Evolutionary conservation across 2,329 filamentous ascomycete genomes (phyloP).

Genomic region (Cordyceps cateniannulata): DNA sequence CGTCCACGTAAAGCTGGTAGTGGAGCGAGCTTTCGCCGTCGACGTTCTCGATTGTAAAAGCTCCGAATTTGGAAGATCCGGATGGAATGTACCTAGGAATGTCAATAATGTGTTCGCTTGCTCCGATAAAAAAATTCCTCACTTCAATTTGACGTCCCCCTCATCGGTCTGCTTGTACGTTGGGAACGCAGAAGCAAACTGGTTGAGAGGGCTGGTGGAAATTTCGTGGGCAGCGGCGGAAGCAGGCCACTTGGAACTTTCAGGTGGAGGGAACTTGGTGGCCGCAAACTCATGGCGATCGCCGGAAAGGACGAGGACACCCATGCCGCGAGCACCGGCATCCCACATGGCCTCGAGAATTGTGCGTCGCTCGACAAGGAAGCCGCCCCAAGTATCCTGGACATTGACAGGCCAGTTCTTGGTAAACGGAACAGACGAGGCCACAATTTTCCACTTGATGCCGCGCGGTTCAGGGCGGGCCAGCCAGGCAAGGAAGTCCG

Average conservation of each 20-base stretch:
- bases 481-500: slow-evolving; percentile 74
- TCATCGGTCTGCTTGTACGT: slow-evolving; percentile 78
- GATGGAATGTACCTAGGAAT: slow-evolving; percentile 62
- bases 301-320: slow-evolving; percentile 79
- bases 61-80: slow-evolving; percentile 83
- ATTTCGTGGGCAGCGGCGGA: slow-evolving; percentile 77
- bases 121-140: slow-evolving; percentile 31
- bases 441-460: slow-evolving; percentile 88
- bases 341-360: slow-evolving; percentile 93
- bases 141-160: slow-evolving; percentile 81
- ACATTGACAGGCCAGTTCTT: slow-evolving; percentile 93
- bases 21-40: slow-evolving; percentile 62
- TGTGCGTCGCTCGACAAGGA: slow-evolving; percentile 68
- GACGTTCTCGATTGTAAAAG: slow-evolving; percentile 62
- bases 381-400: slow-evolving; percentile 91
- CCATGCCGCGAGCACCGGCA: slow-evolving; percentile 64
- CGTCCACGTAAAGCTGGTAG: slow-evolving; percentile 79
- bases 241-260: slow-evolving; percentile 54
- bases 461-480: slow-evolving; percentile 63
- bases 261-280: slow-evolving; percentile 65
- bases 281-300: slow-evolving; percentile 97
- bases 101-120: neutral
- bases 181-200: slow-evolving; percentile 83
- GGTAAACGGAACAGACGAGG: slow-evolving; percentile 88
- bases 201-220: slow-evolving; percentile 81